Conservation (phyloP, 2,329 filamentous ascomycete genomes). For the Trichoderma aggressivum region DNA sequence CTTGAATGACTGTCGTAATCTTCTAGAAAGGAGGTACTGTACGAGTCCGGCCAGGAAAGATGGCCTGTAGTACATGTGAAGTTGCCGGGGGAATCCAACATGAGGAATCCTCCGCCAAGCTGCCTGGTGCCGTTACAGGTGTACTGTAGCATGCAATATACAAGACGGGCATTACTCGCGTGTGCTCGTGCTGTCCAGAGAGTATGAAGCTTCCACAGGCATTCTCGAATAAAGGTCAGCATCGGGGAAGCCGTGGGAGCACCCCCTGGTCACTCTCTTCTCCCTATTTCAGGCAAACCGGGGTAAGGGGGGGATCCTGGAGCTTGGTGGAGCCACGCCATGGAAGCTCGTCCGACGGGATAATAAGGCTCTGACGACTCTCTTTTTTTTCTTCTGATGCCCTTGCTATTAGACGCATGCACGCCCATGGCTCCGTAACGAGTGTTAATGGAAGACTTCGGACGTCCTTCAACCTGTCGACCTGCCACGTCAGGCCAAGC, state of each 20-base stretch:
- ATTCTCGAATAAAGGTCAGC: constrained; percentile 4
- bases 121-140: neutral
- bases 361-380: neutral
- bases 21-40: constrained; percentile 7
- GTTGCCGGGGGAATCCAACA: neutral
- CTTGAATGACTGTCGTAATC: neutral
- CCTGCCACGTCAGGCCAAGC: constrained; percentile 13
- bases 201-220: neutral
- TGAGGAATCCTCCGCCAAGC: neutral
- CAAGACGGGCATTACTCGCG: neutral
- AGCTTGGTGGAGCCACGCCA: constrained; percentile 1
- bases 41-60: neutral
- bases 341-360: constrained; percentile 2
- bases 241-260: constrained; percentile 11
- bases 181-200: neutral
- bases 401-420: constrained; percentile 5
- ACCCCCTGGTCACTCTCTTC: neutral
- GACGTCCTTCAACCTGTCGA: neutral
- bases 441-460: neutral
- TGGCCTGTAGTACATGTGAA: neutral
- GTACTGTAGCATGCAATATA: neutral
- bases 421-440: neutral
- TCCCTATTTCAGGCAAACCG: constrained; percentile 1
- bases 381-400: neutral
- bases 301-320: neutral